A percentile compares a stretch with the other conserved stretches of the same genome.
Evolutionary conservation across 1,284 basidiomycete genomes (phyloP).

Genomic region (Cerioporus squamosus): DNA sequence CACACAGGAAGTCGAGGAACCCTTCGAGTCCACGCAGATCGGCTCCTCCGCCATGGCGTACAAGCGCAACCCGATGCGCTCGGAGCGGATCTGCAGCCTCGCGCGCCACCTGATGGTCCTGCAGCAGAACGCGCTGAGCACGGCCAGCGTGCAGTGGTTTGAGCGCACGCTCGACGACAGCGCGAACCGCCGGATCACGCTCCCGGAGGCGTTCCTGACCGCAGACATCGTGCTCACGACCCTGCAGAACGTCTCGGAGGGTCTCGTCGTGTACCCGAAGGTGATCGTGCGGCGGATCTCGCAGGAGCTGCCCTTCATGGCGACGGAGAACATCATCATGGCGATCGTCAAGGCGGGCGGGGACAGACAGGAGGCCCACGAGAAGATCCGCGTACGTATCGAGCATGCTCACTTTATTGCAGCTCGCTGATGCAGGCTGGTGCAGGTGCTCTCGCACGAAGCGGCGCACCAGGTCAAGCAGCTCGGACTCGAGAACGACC

Average conservation of each 20-base stretch:
- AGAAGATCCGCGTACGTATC: constrained; percentile 83
- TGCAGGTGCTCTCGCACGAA: constrained; percentile 89
- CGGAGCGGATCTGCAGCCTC: constrained; percentile 95
- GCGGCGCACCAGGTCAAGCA: constrained; percentile 96
- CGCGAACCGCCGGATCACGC: constrained; percentile 94
- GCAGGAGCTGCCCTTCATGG: constrained; percentile 99
- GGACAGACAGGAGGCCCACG: constrained; percentile 96
- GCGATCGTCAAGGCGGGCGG: constrained; percentile 95
- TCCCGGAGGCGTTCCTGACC: constrained; percentile 97
- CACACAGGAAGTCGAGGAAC: constrained; percentile 92
- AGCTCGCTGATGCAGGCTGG: background rate
- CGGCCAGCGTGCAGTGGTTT: constrained; percentile 93
- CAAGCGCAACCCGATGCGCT: constrained; percentile 99
- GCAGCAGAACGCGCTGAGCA: constrained; percentile 94
- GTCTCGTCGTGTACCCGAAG: constrained; percentile 95
- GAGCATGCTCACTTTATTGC: background rate
- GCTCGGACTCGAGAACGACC: constrained; percentile 93
- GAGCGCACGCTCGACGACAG: constrained; percentile 96
- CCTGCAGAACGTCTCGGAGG: constrained; percentile 96
- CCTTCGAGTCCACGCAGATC: constrained; percentile 99
- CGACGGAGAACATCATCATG: constrained; percentile 99
- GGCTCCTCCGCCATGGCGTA: constrained; percentile 99
- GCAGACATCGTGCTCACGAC: constrained; percentile 96
- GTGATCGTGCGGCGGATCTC: constrained; percentile 92
- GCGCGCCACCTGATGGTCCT: constrained; percentile 92